A percentile compares a stretch with the other conserved stretches of the same genome.
phyloP scores from a whole-genome alignment of 352 stramenopile genomes.

The Phytophthora parvispora region DNA sequence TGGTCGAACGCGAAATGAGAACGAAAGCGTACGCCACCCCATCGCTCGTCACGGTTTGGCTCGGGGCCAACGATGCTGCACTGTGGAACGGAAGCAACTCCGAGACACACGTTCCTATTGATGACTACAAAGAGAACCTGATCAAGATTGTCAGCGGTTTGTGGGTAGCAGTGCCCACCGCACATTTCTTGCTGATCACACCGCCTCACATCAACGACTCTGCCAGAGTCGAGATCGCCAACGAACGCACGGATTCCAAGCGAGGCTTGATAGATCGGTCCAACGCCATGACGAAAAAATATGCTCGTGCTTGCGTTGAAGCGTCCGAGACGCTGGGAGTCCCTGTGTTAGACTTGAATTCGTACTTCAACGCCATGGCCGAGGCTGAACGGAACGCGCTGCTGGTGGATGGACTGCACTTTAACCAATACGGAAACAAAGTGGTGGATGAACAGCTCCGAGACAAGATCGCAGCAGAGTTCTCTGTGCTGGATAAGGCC shows the following conservation, averaged over 20 bases:
- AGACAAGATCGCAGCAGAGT: conserved; percentile 24
- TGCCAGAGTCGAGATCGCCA: conserved; percentile 5
- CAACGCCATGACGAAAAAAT: conserved; percentile 34
- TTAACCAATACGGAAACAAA: conserved; percentile 46
- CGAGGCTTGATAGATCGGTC: conserved; percentile 37
- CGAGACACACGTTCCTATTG: conserved; percentile 48
- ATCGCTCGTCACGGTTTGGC: conserved; percentile 52
- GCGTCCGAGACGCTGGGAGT: conserved; percentile 22
- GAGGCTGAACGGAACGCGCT: conserved; percentile 17
- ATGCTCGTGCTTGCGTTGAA: conserved; percentile 48
- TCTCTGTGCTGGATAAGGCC: conserved; percentile 6
- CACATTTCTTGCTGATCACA: conserved; percentile 51
- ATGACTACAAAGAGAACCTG: conserved; percentile 52
- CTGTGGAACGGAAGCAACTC: conserved; percentile 23
- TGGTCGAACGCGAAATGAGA: conserved; percentile 41
- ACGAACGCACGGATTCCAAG: conserved; percentile 3
- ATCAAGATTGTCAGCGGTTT: conserved; percentile 26
- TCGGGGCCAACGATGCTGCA: conserved; percentile 68
- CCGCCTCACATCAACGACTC: conserved; percentile 43
- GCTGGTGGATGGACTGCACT: conserved; percentile 57
- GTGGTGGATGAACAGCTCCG: conserved; percentile 43
- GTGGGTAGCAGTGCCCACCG: conserved; percentile 4
- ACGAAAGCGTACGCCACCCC: conserved; percentile 17
- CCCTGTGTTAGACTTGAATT: conserved; percentile 41
- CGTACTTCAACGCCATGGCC: conserved; percentile 47